Conservation (phyloP, 2,329 filamentous ascomycete genomes). For the Fusarium tricinctum region DNA sequence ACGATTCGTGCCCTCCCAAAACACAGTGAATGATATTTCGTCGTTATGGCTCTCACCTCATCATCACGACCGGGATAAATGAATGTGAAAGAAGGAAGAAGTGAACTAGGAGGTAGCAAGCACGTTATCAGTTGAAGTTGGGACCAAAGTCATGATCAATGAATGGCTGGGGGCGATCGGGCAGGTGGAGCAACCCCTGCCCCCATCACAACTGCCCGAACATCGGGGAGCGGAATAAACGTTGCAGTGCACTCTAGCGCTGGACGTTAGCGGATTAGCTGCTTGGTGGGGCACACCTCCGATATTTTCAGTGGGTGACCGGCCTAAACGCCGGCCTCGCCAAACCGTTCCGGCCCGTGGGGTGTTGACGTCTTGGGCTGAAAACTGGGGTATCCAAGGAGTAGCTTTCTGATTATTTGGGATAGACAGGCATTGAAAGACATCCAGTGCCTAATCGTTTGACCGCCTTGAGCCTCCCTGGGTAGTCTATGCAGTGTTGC, state of each 20-base stretch:
- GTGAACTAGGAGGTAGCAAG: conserved; percentile 3
- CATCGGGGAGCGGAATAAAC: conserved; percentile 23
- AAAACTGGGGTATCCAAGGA: conserved; percentile 36
- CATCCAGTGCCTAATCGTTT: conserved; percentile 8
- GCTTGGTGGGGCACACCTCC: conserved; percentile 6
- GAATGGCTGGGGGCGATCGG: conserved; percentile 26
- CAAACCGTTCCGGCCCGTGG: conserved; percentile 6
- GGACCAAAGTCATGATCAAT: conserved; percentile 38
- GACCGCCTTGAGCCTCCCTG: conserved; percentile 27
- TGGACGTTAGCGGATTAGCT: conserved; percentile 12
- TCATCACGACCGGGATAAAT: conserved; percentile 16
- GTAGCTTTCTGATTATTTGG: conserved; percentile 1
- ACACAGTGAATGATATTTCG: neutral
- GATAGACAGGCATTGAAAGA: conserved; percentile 18
- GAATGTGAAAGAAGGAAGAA: conserved; percentile 16
- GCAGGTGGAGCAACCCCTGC: conserved; percentile 24
- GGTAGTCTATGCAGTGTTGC: neutral
- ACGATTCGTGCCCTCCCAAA: neutral
- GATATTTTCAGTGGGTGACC: conserved; percentile 30
- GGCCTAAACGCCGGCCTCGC: conserved; percentile 9
- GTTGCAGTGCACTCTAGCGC: conserved; percentile 8
- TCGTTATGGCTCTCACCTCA: conserved; percentile 1
- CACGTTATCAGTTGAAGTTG: conserved; percentile 33
- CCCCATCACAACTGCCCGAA: conserved; percentile 22
- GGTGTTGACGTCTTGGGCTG: conserved; percentile 14